Evolutionary conservation across 495 filamentous ascomycete species (phyloP).

Genomic region (Neurospora africana): DNA sequence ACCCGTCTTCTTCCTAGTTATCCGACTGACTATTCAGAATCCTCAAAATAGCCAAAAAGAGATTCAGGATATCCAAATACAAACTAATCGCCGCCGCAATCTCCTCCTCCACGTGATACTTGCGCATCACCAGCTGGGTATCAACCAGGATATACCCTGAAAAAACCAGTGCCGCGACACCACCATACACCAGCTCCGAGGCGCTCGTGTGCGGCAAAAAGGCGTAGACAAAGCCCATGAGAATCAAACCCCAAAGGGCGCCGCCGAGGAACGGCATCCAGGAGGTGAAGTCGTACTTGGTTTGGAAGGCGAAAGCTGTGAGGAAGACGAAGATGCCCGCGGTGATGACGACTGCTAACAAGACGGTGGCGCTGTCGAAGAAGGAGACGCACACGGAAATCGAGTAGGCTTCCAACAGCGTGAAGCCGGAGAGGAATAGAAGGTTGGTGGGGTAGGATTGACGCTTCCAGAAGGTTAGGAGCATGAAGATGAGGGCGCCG

Average conservation of each 20-base stretch:
- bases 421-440: constrained; percentile 86
- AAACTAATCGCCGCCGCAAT: constrained; percentile 92
- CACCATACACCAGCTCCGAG: constrained; percentile 74
- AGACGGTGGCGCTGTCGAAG: constrained; percentile 69
- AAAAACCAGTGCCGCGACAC: constrained; percentile 75
- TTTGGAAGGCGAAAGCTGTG: constrained; percentile 92
- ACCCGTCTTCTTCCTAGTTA: constrained; percentile 43
- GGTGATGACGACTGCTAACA: constrained; percentile 84
- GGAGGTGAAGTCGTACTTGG: constrained; percentile 92
- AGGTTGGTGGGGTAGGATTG: constrained; percentile 95
- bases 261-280: constrained; percentile 97
- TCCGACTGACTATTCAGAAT: constrained; percentile 84
- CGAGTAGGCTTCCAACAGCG: constrained; percentile 83
- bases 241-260: constrained; percentile 73
- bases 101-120: constrained; percentile 97
- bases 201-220: constrained; percentile 76
- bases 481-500: constrained; percentile 69
- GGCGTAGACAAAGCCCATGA: constrained; percentile 81
- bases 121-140: constrained; percentile 87
- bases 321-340: constrained; percentile 87
- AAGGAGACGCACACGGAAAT: constrained; percentile 86
- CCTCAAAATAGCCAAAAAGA: constrained; percentile 86
- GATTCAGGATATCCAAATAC: constrained; percentile 92
- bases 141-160: constrained; percentile 90
- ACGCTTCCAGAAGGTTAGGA: constrained; percentile 94